Conservation (phyloP, 768 basidiomycete genomes). For the Lactarius pseudohatsudake region DNA sequence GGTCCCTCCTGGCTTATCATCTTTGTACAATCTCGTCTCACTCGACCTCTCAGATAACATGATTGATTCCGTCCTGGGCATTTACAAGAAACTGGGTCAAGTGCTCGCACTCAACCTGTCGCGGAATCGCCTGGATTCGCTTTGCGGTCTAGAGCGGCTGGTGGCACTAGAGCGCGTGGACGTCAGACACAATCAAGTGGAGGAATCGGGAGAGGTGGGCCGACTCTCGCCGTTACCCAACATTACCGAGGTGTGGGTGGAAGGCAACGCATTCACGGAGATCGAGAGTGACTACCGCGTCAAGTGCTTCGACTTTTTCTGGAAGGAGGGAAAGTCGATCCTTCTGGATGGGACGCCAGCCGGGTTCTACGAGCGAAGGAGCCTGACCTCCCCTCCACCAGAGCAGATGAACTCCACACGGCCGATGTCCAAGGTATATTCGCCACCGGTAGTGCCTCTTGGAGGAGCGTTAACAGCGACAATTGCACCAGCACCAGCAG, state of each 20-base stretch:
- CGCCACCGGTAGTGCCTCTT: slow-evolving; percentile 63
- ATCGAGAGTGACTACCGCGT: slow-evolving; percentile 69
- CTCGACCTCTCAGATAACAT: slow-evolving; percentile 97
- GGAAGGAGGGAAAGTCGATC: slow-evolving; percentile 77
- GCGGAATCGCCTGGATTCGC: slow-evolving; percentile 87
- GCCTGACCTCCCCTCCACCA: slow-evolving; percentile 48
- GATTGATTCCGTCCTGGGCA: slow-evolving; percentile 92
- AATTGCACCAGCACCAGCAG: neutral
- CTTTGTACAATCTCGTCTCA: slow-evolving; percentile 78
- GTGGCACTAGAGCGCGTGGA: slow-evolving; percentile 82
- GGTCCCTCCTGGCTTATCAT: slow-evolving; percentile 73
- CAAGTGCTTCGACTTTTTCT: slow-evolving; percentile 81
- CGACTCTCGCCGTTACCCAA: slow-evolving; percentile 78
- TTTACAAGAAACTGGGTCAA: slow-evolving; percentile 78
- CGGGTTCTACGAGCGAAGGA: slow-evolving; percentile 68
- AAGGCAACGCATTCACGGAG: slow-evolving; percentile 80
- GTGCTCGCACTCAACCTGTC: slow-evolving; percentile 78
- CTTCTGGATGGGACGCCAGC: slow-evolving; percentile 73
- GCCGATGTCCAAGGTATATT: slow-evolving; percentile 49
- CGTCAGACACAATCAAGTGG: slow-evolving; percentile 72
- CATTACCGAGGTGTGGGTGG: slow-evolving; percentile 77
- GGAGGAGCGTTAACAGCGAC: slow-evolving; percentile 35
- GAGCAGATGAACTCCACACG: slow-evolving; percentile 54
- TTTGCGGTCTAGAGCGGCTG: slow-evolving; percentile 92
- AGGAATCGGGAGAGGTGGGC: slow-evolving; percentile 83